Base-by-base conservation (phyloP, 345 rosid genomes). In the Populus deltoides region DNA sequence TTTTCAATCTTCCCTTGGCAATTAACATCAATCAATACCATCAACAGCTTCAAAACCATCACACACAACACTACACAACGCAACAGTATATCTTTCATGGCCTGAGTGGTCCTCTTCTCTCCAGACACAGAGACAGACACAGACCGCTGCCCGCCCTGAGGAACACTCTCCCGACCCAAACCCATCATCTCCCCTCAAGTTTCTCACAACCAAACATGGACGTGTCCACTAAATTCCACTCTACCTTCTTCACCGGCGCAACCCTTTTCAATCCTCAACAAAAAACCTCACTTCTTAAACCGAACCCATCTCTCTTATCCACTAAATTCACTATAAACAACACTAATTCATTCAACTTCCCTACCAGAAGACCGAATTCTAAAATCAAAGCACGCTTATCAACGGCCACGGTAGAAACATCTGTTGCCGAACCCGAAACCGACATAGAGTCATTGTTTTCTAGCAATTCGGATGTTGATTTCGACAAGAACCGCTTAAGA, bases 361-460 rank as follows among this genome's bases (percentile, higher is more conserved):
- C 8, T 68, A 79, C 77, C 71, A 77, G 71, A 78, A 85, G 83
- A 75, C 68, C 69, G 22, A 72, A 8, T 68, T 25, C 68, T 5
- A 81, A 66, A 76, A 86, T 88, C 70, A 61, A 76, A 27, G 77
- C 90, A 63, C 89, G 85, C 24, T 22, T 87, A 3, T 86, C 98
- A 62, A 81, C 94, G 1, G 77, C 89, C 79, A 88, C 88, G 68
- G 86, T 85, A 62, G 93, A 89, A 36, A 82, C 92, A 8, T 78
- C 90, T 3, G 84, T 83, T 38, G 86, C 80, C 35, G 82, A 85
- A 39, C 71, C 81, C 11, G 72, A 76, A 84, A 86, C 84, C 47
- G 97, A 94, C 67, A 82, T 92, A 65, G 98, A 95, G 61, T 90
- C 98, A 7, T 84, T 95, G 78, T 89, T 93, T 76, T 92, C 92